Evolutionary conservation across 2,329 filamentous ascomycete genomes (phyloP).

Genomic region (Phaeosphaeriaceae sp.): DNA sequence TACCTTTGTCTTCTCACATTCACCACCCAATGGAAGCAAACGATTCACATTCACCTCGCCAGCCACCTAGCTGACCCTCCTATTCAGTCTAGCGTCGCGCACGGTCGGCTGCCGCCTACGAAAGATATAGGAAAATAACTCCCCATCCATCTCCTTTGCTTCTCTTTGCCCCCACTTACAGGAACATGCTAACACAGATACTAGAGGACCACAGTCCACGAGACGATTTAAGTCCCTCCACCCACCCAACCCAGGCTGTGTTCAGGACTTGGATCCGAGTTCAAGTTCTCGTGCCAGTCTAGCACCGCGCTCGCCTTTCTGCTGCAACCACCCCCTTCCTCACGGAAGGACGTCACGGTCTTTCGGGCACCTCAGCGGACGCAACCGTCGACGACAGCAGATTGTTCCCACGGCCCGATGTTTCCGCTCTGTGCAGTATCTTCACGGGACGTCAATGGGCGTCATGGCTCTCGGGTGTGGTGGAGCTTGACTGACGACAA

Average conservation of each 20-base stretch:
- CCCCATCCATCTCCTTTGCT: neutral
- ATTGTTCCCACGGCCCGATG: constrained; percentile 7
- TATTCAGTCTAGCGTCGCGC: neutral
- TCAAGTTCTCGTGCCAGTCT: constrained; percentile 2
- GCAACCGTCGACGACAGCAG: constrained; percentile 1
- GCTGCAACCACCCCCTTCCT: neutral
- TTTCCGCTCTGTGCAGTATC: neutral
- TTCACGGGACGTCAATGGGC: neutral
- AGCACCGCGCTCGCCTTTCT: constrained; percentile 4
- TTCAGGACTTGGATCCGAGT: neutral
- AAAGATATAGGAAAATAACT: neutral
- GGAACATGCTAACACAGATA: neutral
- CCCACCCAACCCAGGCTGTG: neutral
- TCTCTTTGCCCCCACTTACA: neutral
- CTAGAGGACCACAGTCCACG: neutral
- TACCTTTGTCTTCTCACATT: neutral
- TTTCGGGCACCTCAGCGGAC: constrained; percentile 1
- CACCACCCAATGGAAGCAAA: neutral
- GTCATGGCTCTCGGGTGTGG: constrained; percentile 3
- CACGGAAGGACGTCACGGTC: constrained; percentile 1
- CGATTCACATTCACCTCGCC: neutral
- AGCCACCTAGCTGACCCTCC: neutral
- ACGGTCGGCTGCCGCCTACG: neutral
- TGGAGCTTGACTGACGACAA: constrained; percentile 1
- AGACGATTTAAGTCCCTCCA: neutral